Evolutionary conservation across 208 protist genomes (phyloP), one percentile per base, ranked within the genome.

Genomic region (Acanthamoeba culbertsoni): DNA sequence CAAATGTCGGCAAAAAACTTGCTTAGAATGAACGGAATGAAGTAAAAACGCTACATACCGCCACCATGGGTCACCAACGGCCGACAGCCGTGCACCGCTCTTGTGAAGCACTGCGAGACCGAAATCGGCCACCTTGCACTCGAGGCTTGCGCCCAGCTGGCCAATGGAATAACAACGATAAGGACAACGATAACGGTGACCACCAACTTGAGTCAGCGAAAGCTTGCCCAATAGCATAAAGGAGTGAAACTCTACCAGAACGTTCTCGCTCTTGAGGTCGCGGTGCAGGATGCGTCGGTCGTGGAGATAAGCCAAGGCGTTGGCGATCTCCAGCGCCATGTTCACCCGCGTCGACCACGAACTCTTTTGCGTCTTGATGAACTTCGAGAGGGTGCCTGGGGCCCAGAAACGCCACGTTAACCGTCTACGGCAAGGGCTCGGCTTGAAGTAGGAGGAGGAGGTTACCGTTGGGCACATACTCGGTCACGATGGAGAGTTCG

Each of bases 111-210:
- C 77, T 6, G 77, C 77, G 23, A 88, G 28, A 12, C 77, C 77
- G 12, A 88, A 88, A 88, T 88, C 77, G 12, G 77, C 77, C 26
- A 88, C 77, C 33, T 88, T 88, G 31, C 77, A 88, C 31, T 88
- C 77, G 18, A 63, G 31, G 37, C 77, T 88, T 31, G 51, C 77
- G 14, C 77, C 77, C 77, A 88, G 37, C 77, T 88, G 77, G n/a
- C n/a, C n/a, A n/a, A n/a, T n/a, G n/a, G n/a, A n/a, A n/a, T n/a
- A n/a, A n/a, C n/a, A n/a, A n/a, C n/a, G n/a, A n/a, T n/a, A n/a
- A n/a, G n/a, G n/a, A n/a, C n/a, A n/a, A n/a, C n/a, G n/a, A n/a
- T n/a, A n/a, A n/a, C n/a, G n/a, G n/a, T n/a, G n/a, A n/a, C n/a
- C n/a, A n/a, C n/a, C n/a, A n/a, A n/a, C n/a, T n/a, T n/a, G n/a